Percentiles rank a stretch among this genome's conserved stretches.
Conservation (phyloP, 129 eudicot species). For the Scalesia atractyloides region DNA sequence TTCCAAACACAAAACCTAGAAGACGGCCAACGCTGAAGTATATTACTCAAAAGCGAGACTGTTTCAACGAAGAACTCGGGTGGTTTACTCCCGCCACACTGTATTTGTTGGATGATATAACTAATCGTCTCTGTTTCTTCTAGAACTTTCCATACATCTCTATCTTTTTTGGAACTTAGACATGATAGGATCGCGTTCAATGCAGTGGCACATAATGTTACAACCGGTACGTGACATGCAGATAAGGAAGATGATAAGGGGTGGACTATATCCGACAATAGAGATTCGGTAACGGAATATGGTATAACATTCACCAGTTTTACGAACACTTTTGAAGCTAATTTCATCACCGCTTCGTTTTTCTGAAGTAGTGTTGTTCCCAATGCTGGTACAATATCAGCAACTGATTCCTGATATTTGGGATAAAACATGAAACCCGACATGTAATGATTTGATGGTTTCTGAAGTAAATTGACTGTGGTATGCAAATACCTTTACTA, state of each 20-base stretch:
- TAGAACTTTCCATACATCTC: conserved; percentile 58
- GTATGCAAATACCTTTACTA: conserved; percentile 64
- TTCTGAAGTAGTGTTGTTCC: conserved; percentile 56
- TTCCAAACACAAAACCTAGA: conserved; percentile 74
- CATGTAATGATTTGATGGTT: not conserved
- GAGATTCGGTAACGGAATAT: conserved; percentile 50
- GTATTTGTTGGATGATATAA: conserved; percentile 48
- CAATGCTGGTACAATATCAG: conserved; percentile 65
- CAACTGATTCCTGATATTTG: conserved; percentile 60
- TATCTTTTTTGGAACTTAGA: conserved; percentile 51
- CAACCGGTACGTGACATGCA: conserved; percentile 50
- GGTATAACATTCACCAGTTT: conserved; percentile 69
- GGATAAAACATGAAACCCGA: conserved; percentile 3
- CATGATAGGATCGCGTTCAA: conserved; percentile 53
- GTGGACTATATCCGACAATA: conserved; percentile 46
- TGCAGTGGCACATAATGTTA: conserved; percentile 61
- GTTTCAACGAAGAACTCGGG: conserved; percentile 53
- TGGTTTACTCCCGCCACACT: conserved; percentile 40
- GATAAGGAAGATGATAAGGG: conserved; percentile 66
- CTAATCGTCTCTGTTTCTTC: conserved; percentile 48
- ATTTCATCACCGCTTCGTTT: conserved; percentile 55
- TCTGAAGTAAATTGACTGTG: not conserved
- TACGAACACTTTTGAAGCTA: conserved; percentile 62
- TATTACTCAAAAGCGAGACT: conserved; percentile 66
- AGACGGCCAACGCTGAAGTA: conserved; percentile 75